Conservation (phyloP, 768 basidiomycete species). For the Kwoniella heveanensis region DNA sequence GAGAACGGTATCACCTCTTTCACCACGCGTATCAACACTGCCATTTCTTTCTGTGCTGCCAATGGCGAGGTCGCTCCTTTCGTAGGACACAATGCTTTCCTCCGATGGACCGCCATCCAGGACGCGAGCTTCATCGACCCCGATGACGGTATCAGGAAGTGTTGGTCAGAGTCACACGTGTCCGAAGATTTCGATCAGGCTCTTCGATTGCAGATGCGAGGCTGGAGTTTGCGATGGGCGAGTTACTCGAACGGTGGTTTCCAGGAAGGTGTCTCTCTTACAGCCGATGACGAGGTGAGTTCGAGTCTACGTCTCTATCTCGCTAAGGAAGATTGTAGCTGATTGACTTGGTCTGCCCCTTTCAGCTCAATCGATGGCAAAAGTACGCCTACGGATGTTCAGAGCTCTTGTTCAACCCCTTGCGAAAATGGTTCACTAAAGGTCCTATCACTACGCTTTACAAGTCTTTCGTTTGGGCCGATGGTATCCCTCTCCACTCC, state of each 20-base stretch:
- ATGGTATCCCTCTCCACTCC: slow-evolving; percentile 61
- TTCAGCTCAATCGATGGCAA: slow-evolving; percentile 74
- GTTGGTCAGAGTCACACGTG: slow-evolving; percentile 80
- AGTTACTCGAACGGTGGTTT: slow-evolving; percentile 83
- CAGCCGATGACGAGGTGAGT: slow-evolving; percentile 78
- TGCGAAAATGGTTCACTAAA: slow-evolving; percentile 72
- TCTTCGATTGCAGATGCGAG: slow-evolving; percentile 63
- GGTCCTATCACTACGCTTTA: slow-evolving; percentile 71
- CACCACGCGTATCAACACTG: slow-evolving; percentile 74
- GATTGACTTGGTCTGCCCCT: neutral
- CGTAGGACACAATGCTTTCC: slow-evolving; percentile 65
- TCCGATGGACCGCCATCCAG: slow-evolving; percentile 85
- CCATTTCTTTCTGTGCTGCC: slow-evolving; percentile 55
- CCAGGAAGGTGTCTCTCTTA: slow-evolving; percentile 89
- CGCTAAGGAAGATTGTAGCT: neutral
- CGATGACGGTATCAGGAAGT: slow-evolving; percentile 67
- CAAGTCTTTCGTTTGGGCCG: slow-evolving; percentile 54
- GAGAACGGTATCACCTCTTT: slow-evolving; percentile 60
- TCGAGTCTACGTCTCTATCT: neutral
- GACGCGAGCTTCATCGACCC: slow-evolving; percentile 73
- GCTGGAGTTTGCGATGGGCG: slow-evolving; percentile 60
- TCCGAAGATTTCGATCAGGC: slow-evolving; percentile 62
- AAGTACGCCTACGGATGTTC: slow-evolving; percentile 60
- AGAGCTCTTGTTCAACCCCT: slow-evolving; percentile 77
- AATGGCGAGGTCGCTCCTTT: slow-evolving; percentile 46